Conservation (phyloP, 2,329 filamentous ascomycete genomes). For the Arthrobotrys iridis region DNA sequence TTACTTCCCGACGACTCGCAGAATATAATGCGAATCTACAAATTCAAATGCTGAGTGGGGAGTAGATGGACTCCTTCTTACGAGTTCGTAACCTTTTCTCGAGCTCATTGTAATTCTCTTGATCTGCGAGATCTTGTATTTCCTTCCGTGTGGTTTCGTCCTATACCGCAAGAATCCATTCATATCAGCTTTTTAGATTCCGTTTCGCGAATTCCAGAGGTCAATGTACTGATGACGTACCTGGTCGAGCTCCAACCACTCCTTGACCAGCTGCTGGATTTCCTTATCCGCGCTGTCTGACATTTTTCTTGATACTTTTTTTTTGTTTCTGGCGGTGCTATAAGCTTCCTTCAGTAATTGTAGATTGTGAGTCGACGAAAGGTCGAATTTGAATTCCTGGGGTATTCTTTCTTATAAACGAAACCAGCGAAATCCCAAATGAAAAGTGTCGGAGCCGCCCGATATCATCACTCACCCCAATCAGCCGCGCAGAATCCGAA, state of each 20-base stretch:
- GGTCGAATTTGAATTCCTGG: background rate
- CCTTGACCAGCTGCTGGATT: constrained; percentile 34
- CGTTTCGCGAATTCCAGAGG: background rate
- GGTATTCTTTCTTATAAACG: background rate
- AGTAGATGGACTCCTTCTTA: constrained; percentile 20
- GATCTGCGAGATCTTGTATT: constrained; percentile 55
- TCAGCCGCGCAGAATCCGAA: background rate
- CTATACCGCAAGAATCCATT: constrained; percentile 28
- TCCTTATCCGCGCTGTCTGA: constrained; percentile 17
- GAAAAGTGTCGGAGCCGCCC: constrained; percentile 38
- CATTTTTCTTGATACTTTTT: constrained; percentile 1
- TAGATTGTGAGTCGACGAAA: no score
- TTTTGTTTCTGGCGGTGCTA: background rate
- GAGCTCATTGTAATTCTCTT: constrained; percentile 55
- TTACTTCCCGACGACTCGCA: background rate
- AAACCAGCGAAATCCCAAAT: background rate
- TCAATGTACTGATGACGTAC: constrained; percentile 37
- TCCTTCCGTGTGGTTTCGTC: constrained; percentile 57
- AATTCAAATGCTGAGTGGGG: background rate
- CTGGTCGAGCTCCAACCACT: constrained; percentile 58
- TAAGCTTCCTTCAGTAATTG: background rate
- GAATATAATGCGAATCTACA: background rate
- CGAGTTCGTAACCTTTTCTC: constrained; percentile 55
- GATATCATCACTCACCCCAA: constrained; percentile 12
- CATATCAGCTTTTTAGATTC: background rate